Percentiles rank a stretch among this genome's conserved stretches.
phyloP scores from a whole-genome alignment of 2,329 filamentous ascomycete species.

The Monilinia fructigena region DNA sequence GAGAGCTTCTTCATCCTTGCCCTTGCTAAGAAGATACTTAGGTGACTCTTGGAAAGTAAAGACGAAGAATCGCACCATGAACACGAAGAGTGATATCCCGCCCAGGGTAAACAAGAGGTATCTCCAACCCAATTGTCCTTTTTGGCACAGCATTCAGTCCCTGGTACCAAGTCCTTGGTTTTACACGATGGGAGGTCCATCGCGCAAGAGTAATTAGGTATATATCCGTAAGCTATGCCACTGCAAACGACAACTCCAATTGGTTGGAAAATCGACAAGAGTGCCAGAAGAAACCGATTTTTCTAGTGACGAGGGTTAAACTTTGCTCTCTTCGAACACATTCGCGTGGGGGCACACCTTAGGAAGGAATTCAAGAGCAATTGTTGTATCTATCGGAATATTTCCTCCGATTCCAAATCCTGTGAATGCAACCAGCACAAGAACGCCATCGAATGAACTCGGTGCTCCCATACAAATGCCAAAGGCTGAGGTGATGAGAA shows the following conservation, averaged over 20 bases:
- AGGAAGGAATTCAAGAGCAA: constrained; percentile 36
- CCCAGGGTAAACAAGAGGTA: constrained; percentile 57
- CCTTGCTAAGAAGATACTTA: constrained; percentile 57
- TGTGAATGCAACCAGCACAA: constrained; percentile 28
- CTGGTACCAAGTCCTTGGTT: constrained; percentile 29
- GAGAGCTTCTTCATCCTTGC: constrained; percentile 53
- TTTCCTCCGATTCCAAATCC: constrained; percentile 37
- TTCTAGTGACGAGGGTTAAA: constrained; percentile 26
- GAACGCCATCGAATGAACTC: constrained; percentile 28
- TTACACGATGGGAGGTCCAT: constrained; percentile 24
- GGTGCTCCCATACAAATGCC: constrained; percentile 30
- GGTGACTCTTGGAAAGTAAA: constrained; percentile 59
- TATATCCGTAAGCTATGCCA: constrained; percentile 33
- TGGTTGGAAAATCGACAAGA: constrained; percentile 35
- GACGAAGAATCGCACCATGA: constrained; percentile 52
- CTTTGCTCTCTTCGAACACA: neutral
- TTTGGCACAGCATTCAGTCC: constrained; percentile 35
- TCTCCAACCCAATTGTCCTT: constrained; percentile 56
- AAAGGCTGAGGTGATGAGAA: constrained; percentile 30
- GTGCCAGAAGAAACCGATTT: constrained; percentile 33
- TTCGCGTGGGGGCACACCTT: constrained; percentile 24
- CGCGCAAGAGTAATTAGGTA: constrained; percentile 31
- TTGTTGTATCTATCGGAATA: constrained; percentile 38
- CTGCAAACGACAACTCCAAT: constrained; percentile 33
- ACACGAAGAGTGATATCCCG: constrained; percentile 54